Evolutionary conservation across 768 basidiomycete genomes (phyloP).

Genomic region (Gyrodon lividus): DNA sequence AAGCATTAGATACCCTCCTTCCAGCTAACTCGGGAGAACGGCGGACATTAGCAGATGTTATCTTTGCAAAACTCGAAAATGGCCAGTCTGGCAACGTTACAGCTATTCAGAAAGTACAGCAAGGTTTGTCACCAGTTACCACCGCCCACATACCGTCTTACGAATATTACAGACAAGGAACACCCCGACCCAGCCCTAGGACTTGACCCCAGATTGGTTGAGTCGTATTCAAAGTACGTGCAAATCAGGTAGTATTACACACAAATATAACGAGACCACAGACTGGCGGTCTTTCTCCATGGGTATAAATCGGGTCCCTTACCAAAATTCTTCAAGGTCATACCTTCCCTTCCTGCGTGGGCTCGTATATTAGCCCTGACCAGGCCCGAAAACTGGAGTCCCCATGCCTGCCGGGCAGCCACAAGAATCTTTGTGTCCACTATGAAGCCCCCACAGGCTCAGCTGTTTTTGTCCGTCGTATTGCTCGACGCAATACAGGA

Average conservation of each 20-base stretch:
- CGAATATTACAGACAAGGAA: constrained; percentile 39
- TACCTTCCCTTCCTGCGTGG: constrained; percentile 95
- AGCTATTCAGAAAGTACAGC: constrained; percentile 58
- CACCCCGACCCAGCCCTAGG: constrained; percentile 82
- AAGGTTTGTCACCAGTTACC: constrained; percentile 39
- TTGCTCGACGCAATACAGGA: constrained; percentile 86
- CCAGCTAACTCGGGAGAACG: constrained; percentile 75
- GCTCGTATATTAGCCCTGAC: constrained; percentile 93
- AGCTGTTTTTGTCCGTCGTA: constrained; percentile 89
- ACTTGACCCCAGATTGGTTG: constrained; percentile 88
- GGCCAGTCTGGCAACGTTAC: constrained; percentile 53
- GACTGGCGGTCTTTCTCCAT: constrained; percentile 81
- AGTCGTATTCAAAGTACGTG: constrained; percentile 87
- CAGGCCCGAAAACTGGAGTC: constrained; percentile 89
- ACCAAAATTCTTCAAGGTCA: constrained; percentile 97
- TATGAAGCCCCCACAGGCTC: constrained; percentile 93
- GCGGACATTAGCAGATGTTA: constrained; percentile 92
- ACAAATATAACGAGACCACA: constrained; percentile 31
- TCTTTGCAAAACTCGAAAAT: constrained; percentile 87
- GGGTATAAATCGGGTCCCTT: constrained; percentile 93
- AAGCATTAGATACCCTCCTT: constrained; percentile 77
- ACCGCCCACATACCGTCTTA: constrained; percentile 1
- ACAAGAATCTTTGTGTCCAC: constrained; percentile 95
- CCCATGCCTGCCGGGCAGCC: constrained; percentile 91
- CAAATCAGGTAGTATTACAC: neutral